phyloP scores from a whole-genome alignment of 768 basidiomycete genomes.

The Pholiota conissans region DNA sequence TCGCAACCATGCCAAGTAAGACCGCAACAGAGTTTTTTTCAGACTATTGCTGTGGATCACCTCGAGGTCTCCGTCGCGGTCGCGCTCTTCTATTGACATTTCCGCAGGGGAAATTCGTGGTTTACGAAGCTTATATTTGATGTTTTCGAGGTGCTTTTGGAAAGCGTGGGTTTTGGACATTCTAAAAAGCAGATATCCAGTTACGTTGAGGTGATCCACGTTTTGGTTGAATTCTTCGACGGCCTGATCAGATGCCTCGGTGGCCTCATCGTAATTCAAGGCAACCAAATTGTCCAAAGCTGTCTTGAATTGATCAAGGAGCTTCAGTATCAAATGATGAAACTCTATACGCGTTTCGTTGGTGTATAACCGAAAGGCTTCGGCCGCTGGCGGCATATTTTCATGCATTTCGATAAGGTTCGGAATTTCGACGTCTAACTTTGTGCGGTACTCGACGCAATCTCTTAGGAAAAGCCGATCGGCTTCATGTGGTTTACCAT shows the following conservation, averaged over 20 bases:
- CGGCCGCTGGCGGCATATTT: neutral
- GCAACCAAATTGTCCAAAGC: too few relatives aligned
- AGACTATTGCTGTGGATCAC: neutral
- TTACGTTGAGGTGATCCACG: neutral
- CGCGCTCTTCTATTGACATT: neutral
- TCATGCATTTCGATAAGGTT: neutral
- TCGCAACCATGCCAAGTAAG: neutral
- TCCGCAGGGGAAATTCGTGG: neutral
- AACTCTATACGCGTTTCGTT: neutral
- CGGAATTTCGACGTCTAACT: too few relatives aligned
- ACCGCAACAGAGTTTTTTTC: neutral
- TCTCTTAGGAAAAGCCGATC: neutral
- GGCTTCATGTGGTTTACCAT: too few relatives aligned
- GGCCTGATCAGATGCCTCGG: too few relatives aligned
- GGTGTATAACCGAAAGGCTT: neutral
- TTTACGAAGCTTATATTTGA: neutral
- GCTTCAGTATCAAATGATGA: neutral
- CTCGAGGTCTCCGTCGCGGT: neutral
- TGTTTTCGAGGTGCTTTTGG: neutral
- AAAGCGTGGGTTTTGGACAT: neutral
- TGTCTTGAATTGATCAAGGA: neutral
- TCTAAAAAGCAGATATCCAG: neutral
- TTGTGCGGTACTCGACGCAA: too few relatives aligned
- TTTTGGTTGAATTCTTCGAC: neutral
- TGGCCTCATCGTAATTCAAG: too few relatives aligned